Evolutionary conservation across 2,329 filamentous ascomycete species (phyloP).

Genomic region (Aphanoascus verrucosus): DNA sequence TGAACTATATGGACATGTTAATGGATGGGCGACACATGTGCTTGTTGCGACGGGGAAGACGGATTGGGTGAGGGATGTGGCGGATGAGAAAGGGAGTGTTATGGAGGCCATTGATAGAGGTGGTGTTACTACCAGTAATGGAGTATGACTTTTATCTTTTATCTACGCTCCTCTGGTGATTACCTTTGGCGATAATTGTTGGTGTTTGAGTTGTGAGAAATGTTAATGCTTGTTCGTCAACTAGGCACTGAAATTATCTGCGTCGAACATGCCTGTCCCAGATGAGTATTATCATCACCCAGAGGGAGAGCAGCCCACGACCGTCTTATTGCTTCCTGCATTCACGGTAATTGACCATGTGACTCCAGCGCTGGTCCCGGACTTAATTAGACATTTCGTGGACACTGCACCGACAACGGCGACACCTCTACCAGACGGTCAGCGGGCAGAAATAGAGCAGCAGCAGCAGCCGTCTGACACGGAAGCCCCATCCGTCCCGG

Average conservation of each 20-base stretch:
- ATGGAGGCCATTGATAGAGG: constrained; percentile 60
- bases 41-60: constrained; percentile 90
- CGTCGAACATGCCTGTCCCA: constrained; percentile 79
- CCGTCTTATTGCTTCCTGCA: constrained; percentile 70
- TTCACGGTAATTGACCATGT: constrained; percentile 78
- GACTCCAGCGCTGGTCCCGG: constrained; percentile 60
- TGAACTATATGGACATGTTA: constrained; percentile 71
- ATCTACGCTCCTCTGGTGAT: not conserved
- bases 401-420: constrained; percentile 62
- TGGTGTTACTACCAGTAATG: constrained; percentile 33
- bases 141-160: constrained; percentile 23
- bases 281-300: constrained; percentile 48
- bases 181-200: not conserved
- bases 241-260: constrained; percentile 78
- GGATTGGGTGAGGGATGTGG: constrained; percentile 85
- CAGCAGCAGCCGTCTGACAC: constrained; percentile 51
- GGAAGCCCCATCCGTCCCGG: constrained; percentile 51
- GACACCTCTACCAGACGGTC: constrained; percentile 42
- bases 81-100: constrained; percentile 73
- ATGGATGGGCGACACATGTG: constrained; percentile 79
- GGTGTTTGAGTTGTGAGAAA: not conserved
- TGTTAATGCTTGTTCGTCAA: not conserved
- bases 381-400: constrained; percentile 61
- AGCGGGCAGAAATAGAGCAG: not conserved
- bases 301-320: constrained; percentile 56